Evolutionary conservation across 345 rosid genomes (phyloP).

Genomic region (Eucalyptus marginata): DNA sequence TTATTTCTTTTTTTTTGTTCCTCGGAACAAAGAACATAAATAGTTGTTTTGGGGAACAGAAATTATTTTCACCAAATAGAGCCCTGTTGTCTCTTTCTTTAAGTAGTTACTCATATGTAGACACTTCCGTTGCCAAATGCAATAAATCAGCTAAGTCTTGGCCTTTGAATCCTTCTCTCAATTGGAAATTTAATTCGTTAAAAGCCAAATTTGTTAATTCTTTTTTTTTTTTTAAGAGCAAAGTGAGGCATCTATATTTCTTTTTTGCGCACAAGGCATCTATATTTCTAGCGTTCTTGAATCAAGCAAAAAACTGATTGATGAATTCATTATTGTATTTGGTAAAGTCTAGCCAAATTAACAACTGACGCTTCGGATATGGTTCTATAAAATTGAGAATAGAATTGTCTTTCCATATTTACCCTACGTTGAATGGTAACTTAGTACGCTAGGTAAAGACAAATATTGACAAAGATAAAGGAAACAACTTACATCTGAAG

Average conservation of each 20-base stretch:
- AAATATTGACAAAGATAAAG: not conserved
- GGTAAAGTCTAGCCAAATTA: not conserved
- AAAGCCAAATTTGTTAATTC: not conserved
- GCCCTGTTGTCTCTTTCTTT: no score
- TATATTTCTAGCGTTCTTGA: not conserved
- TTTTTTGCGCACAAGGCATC: no score
- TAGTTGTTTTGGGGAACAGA: no score
- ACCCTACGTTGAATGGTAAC: not conserved
- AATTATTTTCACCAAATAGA: no score
- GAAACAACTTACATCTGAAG: not conserved
- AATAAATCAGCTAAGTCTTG: no score
- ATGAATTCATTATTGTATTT: not conserved
- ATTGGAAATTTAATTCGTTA: no score
- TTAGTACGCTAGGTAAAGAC: not conserved
- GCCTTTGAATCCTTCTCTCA: no score
- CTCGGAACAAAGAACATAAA: no score
- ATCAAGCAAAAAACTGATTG: not conserved
- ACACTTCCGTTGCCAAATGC: no score
- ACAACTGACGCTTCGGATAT: no score
- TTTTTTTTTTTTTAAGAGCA: no score
- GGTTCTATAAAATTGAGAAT: not conserved
- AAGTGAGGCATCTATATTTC: not conserved
- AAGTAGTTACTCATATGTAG: no score
- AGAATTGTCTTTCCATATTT: not conserved
- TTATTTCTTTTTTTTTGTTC: fast-evolving